phyloP scores from a whole-genome alignment of 345 rosid genomes.

The Dipteronia dyeriana region DNA sequence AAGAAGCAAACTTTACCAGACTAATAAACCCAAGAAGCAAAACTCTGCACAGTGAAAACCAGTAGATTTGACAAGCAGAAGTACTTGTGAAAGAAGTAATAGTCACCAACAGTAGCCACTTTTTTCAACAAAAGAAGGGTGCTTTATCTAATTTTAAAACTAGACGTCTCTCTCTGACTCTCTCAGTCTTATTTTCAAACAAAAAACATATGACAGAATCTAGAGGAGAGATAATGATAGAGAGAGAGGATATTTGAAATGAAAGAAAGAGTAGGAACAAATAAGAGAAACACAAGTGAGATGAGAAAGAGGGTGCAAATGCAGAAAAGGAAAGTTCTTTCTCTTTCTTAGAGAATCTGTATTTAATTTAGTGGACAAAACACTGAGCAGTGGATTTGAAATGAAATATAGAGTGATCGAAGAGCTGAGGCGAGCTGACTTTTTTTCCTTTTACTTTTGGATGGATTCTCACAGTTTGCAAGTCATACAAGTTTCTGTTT shows the following conservation, averaged over 20 bases:
- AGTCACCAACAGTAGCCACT: slow-evolving; percentile 21
- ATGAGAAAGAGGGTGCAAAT: background rate
- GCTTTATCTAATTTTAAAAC: slow-evolving; percentile 23
- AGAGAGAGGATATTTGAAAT: slow-evolving; percentile 39
- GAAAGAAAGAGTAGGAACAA: slow-evolving; percentile 29
- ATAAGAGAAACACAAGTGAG: background rate
- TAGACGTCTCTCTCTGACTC: slow-evolving; percentile 15
- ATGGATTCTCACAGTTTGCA: slow-evolving; percentile 1
- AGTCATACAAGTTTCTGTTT: background rate
- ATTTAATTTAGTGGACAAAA: slow-evolving; percentile 25
- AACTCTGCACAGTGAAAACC: slow-evolving; percentile 3
- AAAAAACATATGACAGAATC: slow-evolving; percentile 27
- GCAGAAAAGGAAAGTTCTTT: slow-evolving; percentile 43
- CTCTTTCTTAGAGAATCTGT: slow-evolving; percentile 33
- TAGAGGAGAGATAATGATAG: slow-evolving; percentile 8
- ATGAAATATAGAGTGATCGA: slow-evolving; percentile 20
- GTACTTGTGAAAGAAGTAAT: slow-evolving; percentile 40
- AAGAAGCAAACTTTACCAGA: slow-evolving; percentile 24
- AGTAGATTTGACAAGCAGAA: background rate
- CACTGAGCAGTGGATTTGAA: slow-evolving; percentile 31
- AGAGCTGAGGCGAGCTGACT: slow-evolving; percentile 40
- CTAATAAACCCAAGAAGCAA: slow-evolving; percentile 4
- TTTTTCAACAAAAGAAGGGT: slow-evolving; percentile 24
- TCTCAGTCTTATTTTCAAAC: slow-evolving; percentile 9
- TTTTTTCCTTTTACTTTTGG: slow-evolving; percentile 24